Evolutionary conservation across 768 basidiomycete genomes (phyloP), one percentile per base, ranked within the genome.

Genomic region (Trametes maxima): DNA sequence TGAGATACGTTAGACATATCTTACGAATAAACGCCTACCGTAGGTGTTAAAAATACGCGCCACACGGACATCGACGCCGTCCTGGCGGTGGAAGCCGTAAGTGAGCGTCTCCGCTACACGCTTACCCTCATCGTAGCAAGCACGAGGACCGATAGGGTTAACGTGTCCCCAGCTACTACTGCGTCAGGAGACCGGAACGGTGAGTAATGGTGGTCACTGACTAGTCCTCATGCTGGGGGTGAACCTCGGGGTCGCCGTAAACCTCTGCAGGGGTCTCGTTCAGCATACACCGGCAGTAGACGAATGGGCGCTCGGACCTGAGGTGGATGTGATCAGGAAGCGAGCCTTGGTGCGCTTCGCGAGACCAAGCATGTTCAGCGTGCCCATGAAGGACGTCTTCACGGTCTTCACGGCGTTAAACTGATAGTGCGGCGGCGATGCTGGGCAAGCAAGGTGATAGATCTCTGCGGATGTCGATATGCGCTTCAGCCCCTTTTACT

Each of bases 81-180:
- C 94, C 74, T 97, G 97, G 60, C 91, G 83, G 65, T 92, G 90
- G 81, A 90, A 98, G 42, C 95, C 95, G 70, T 98, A 99, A 7
- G 96, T 95, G 65, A 99, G 77, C 17, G 96, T 97, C 78, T 99
- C 97, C 42, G 97, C 96, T 40, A 98, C 96, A 68, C 97, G 94
- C 79, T 99, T 99, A 50, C 97, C 97, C 77, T 99, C 97, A 71
- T 99, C 97, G 72, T 99, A 99, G 76, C 97, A 99, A n/a, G 96
- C 95, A 63, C 97, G 92, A 61, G 93, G 92, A 22, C 97, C 97
- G 68, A 95, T 97, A 44, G 95, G 95, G 80, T 99, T 99, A 71
- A 99, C 97, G 75, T 98, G 89, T 48, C 95, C 95, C 95, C 95
- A 97, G 75, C 93, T 94, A 58, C 55, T 59, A 65, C 17, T 10